Evolutionary conservation across 768 basidiomycete genomes (phyloP), one percentile per base, ranked within the genome.

Genomic region (Strobilomyces dryophilus): DNA sequence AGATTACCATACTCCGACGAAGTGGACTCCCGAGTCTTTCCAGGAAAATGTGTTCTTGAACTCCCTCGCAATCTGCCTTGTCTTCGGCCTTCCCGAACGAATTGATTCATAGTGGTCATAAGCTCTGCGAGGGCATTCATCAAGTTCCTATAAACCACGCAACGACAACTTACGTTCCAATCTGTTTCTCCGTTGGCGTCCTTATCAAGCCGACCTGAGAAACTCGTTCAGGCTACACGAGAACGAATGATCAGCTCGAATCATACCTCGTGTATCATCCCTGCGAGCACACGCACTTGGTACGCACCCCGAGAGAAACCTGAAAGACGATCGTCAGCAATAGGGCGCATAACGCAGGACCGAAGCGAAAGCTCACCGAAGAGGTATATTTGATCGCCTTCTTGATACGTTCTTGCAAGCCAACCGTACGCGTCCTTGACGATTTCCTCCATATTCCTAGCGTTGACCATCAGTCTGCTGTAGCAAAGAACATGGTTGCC

Each of bases 261-360:
- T 0, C 47, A 12, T 32, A 74, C 73, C 58, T 70, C 66, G 18
- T 73, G 51, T 10, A 76, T 66, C 75, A 77, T 76, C 8, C 66
- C 76, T 0, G 74, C 72, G 8, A 75, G 65, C 2, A 69, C 71
- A 9, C 76, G 67, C 0, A 72, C 73, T 49, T 73, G 69, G 53
- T 74, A 74, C 29, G 74, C 73, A 21, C 77, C 76, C 27, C 77
- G 68, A 29, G 76, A 76, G 54, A 79, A 79, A 27, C 70, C 70
- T 71, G 24, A 0, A 26, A 8, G 10, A 6, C 1, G 2, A 41
- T 27, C 3, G 26, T 47, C 12, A 43, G 14, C 26, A 11, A 12
- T 40, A 1, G 43, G 21, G 17, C 15, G 0, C 6, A 8, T 7
- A 10, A n/a, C 8, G 2, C 46, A 14, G 36, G 47, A 40, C 3